Conservation (phyloP, 768 basidiomycete species). For the Macrocybe gigantea region DNA sequence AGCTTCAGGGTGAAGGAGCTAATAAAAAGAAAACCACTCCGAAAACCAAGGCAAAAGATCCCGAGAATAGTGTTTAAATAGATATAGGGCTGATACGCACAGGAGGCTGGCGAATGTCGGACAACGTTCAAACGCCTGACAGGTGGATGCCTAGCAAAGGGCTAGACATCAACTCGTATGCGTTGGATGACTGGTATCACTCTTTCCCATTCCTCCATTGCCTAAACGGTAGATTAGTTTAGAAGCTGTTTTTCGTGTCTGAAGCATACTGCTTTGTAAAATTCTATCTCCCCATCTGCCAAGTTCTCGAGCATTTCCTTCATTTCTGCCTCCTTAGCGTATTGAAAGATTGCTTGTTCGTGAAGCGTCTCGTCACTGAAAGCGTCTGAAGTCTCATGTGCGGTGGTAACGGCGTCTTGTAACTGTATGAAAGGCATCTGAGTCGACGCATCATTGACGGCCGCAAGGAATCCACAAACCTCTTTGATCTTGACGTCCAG, state of each 20-base stretch:
- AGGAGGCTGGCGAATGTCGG: not conserved
- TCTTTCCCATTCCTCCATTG: constrained; percentile 97
- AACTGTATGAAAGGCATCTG: constrained; percentile 41
- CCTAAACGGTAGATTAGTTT: constrained; percentile 31
- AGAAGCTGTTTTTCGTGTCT: not conserved
- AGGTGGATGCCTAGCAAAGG: not conserved
- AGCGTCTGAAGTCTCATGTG: constrained; percentile 92
- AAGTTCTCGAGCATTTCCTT: constrained; percentile 88
- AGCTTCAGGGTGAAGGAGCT: constrained; percentile 38
- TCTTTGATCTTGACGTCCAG: constrained; percentile 94
- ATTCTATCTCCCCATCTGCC: constrained; percentile 93
- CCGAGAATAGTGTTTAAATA: not conserved
- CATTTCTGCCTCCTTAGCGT: constrained; percentile 92
- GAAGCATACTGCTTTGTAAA: constrained; percentile 72
- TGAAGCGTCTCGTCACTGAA: constrained; percentile 93
- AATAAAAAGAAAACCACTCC: constrained; percentile 6
- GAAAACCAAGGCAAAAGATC: not conserved
- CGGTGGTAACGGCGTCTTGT: constrained; percentile 92
- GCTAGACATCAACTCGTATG: constrained; percentile 86
- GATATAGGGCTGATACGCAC: too few relatives aligned
- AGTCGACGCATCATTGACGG: not conserved
- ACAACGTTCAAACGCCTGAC: not conserved
- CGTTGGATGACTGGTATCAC: constrained; percentile 91
- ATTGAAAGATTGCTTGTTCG: constrained; percentile 88
- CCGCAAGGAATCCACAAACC: constrained; percentile 34